A percentile compares a stretch with the other conserved stretches of the same genome.
Conservation (phyloP, 352 stramenopile genomes). For the Phytophthora brassicae region DNA sequence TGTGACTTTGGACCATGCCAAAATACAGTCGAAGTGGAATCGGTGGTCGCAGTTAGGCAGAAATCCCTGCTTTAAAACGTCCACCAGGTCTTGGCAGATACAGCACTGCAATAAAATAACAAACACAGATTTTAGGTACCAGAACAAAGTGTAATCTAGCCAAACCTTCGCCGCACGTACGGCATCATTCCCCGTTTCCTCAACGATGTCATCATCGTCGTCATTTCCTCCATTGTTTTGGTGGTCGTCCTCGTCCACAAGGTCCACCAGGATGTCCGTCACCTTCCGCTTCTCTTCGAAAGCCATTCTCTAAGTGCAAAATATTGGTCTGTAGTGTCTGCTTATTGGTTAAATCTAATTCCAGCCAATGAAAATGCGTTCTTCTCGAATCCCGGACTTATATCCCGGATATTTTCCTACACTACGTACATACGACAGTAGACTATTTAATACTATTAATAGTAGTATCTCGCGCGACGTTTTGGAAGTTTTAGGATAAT, state of each 20-base stretch:
- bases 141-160: neutral
- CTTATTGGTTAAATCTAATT: conserved; percentile 6
- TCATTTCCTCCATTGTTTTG: conserved; percentile 15
- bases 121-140: neutral
- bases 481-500: no score
- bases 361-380: no score
- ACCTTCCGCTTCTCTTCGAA: conserved; percentile 16
- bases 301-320: conserved; percentile 8
- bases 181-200: conserved; percentile 40
- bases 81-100: conserved; percentile 79
- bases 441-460: no score
- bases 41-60: conserved; percentile 67
- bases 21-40: conserved; percentile 88
- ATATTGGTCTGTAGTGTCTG: no score
- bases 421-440: no score
- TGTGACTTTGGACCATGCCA: conserved; percentile 79
- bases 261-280: conserved; percentile 7
- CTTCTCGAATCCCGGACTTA: no score
- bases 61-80: conserved; percentile 50
- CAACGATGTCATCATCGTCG: conserved; percentile 26
- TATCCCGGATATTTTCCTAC: no score
- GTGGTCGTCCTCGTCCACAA: neutral
- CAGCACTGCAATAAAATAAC: conserved; percentile 53
- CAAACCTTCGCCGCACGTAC: conserved; percentile 15
- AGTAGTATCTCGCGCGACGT: no score